These are phyloP conservation scores for Pichia cephalocereana DNA, from an alignment of 805 yeast genomes.

Conservation along the genomic window DNA sequence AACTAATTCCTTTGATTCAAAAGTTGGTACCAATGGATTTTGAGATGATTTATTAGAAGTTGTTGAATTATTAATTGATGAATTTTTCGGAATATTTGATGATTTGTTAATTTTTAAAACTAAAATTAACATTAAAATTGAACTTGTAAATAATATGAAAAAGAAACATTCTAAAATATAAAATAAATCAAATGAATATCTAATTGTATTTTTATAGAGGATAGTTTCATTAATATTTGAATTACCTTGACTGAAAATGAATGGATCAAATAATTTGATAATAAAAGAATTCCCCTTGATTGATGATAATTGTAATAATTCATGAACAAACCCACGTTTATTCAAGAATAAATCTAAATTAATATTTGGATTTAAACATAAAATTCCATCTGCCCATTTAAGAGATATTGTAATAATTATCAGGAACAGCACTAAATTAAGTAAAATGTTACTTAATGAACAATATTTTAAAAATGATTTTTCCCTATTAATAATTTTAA, in stretches of 20 bases:
- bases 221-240: constrained; percentile 4
- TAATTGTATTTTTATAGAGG: constrained; percentile 5
- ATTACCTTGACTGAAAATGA: background rate
- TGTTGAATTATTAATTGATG: background rate
- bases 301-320: constrained; percentile 11
- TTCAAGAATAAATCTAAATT: constrained; percentile 18
- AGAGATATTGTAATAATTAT: background rate
- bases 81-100: background rate
- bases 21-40: background rate
- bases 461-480: background rate
- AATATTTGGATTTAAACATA: background rate
- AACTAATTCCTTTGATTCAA: constrained; percentile 31
- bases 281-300: background rate
- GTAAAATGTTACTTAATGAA: background rate
- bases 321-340: constrained; percentile 23
- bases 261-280: background rate
- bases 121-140: constrained; percentile 38
- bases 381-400: constrained; percentile 1
- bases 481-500: background rate
- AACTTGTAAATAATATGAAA: constrained; percentile 40
- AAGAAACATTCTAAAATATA: constrained; percentile 50
- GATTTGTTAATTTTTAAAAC: background rate
- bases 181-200: constrained; percentile 38
- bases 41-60: background rate
- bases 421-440: background rate